These are phyloP conservation scores for Curvularia spicifera DNA, from an alignment of 2,329 filamentous ascomycete genomes.

Conservation along the genomic window DNA sequence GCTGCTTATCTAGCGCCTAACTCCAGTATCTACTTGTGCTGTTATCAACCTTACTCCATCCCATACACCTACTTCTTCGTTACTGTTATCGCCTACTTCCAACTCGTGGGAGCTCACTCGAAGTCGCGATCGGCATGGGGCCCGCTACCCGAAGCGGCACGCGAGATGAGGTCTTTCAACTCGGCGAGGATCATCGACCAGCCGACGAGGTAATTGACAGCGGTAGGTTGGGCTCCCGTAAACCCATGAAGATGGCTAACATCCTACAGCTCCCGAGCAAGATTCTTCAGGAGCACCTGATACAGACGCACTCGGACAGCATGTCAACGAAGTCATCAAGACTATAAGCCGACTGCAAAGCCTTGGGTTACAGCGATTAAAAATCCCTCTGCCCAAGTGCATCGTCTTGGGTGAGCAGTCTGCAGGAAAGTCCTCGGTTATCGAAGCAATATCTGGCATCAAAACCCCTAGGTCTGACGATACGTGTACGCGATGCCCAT, in stretches of 20 bases:
- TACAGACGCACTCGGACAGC: conserved; percentile 59
- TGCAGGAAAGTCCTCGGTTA: conserved; percentile 75
- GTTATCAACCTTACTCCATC: background rate
- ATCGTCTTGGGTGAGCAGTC: conserved; percentile 86
- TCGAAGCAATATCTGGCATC: conserved; percentile 63
- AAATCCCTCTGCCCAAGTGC: conserved; percentile 74
- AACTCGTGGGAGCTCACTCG: background rate
- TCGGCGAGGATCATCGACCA: conserved; percentile 17
- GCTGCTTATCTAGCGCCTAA: background rate
- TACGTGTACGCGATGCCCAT: conserved; percentile 80
- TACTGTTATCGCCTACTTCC: background rate
- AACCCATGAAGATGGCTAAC: too few relatives aligned
- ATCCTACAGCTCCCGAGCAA: too few relatives aligned
- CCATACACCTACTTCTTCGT: background rate
- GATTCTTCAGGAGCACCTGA: conserved; percentile 8
- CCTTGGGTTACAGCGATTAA: conserved; percentile 72
- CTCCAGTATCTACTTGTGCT: conserved; percentile 1
- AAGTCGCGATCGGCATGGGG: conserved; percentile 10
- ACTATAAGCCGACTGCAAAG: conserved; percentile 69
- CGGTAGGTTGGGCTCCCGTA: background rate
- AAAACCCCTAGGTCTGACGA: conserved; percentile 73
- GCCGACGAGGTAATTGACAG: conserved; percentile 1
- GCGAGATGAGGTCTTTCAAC: conserved; percentile 13
- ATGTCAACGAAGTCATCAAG: conserved; percentile 69
- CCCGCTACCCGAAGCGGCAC: conserved; percentile 5